A percentile compares a stretch with the other conserved stretches of the same genome.
These are phyloP conservation scores for Cutaneotrichosporon cavernicola DNA, from an alignment of 1,284 basidiomycete species.

Conservation along the genomic window DNA sequence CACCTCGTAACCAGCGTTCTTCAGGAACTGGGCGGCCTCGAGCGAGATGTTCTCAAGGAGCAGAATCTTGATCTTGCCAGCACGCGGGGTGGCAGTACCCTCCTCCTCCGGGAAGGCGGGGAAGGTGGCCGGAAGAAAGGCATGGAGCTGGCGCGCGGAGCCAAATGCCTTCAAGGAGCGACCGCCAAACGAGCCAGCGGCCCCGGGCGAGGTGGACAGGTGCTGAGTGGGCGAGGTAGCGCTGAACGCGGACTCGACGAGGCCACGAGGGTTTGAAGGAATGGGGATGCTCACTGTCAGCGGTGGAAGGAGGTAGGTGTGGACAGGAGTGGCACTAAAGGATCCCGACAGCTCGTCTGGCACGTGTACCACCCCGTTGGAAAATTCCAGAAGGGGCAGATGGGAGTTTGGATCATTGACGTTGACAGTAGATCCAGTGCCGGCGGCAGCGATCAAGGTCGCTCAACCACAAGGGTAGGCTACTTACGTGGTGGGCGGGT, in stretches of 20 bases:
- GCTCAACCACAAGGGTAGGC: background rate
- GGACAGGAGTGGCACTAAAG: background rate
- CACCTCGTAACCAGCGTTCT: conserved; percentile 71
- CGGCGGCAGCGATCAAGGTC: background rate
- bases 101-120: conserved; percentile 36
- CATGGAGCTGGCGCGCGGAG: conserved; percentile 45
- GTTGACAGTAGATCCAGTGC: background rate
- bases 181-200: conserved; percentile 22
- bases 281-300: conserved; percentile 47
- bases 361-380: background rate
- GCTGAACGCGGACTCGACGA: conserved; percentile 35
- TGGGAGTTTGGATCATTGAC: background rate
- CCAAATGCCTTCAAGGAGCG: conserved; percentile 12
- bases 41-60: conserved; percentile 94
- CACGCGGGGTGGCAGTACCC: conserved; percentile 31
- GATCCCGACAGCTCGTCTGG: background rate
- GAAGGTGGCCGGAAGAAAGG: conserved; percentile 50
- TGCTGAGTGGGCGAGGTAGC: conserved; percentile 35
- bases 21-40: conserved; percentile 80
- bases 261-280: conserved; percentile 49
- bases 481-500: conserved; percentile 45
- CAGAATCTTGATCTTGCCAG: conserved; percentile 59
- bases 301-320: background rate
- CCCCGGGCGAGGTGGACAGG: conserved; percentile 31
- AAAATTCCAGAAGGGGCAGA: background rate